Evolutionary conservation across 2,329 filamentous ascomycete species (phyloP), one percentile per base, ranked within the genome.

Genomic region (Ustulina deusta): DNA sequence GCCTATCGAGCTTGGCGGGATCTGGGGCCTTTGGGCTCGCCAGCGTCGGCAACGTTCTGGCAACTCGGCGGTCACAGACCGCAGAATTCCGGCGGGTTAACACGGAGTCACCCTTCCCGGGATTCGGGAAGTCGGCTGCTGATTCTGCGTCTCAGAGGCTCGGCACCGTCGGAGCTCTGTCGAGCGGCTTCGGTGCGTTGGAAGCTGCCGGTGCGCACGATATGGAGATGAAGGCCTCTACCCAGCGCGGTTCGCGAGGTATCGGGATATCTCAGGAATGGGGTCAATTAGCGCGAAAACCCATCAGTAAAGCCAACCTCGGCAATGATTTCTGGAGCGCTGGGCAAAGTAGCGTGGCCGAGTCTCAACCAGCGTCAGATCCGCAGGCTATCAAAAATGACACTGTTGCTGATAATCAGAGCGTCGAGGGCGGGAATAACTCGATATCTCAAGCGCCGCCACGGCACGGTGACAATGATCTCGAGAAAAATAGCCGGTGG

Each of bases 251-350:
- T 9, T 20, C 25, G 22, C 44, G 15, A 5, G 22, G 6, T 27
- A 11, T 36, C 15, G 49, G 27, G 7, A 10, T 17, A 22, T 40
- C 63, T 56, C 42, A 60, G 63, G 65, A 71, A 71, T 68, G 71
- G 72, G 44, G 55, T 38, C 62, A 59, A 54, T 44, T 71, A 27
- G 42, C 58, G 34, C 57, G 69, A 40, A 71, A 55, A 54, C 11
- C 60, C 1, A 11, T 27, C 6, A 9, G n/a, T 27, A 54, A 27
- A 48, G 10, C 17, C 36, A 38, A 13, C 38, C n/a, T 42, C 1
- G 38, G 51, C 13, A 22, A 54, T 6, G 36, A 52, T 20, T 32
- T 40, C 40, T 55, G 46, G 61, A 49, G 20, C 32, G 3, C 27
- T 2, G 29, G 60, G 34, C 44, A 25, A 6, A 27, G 5, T 7